Base-by-base conservation (phyloP, 768 basidiomycete species). In the Amanita pseudoporphyria region DNA sequence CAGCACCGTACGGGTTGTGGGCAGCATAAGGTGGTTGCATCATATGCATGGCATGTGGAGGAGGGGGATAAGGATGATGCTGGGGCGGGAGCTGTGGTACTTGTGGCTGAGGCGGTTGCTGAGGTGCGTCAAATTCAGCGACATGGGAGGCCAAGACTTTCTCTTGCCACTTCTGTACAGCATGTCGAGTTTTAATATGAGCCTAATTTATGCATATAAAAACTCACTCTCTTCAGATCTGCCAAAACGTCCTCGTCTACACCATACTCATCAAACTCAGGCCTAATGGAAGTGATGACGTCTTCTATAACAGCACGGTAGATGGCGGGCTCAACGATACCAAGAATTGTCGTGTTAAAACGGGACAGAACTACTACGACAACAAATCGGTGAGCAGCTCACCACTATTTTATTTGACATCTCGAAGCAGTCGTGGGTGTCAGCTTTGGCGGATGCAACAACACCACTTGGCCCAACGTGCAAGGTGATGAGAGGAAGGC, bases 341-440 rank as follows among this genome's bases (percentile, higher is more conserved):
- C 47, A 63, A 60, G 56, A 62, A 63, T 68, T 67, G 60, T 60
- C 65, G 68, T 66, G 71, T 80, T 76, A 74, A 75, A 67, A 70
- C 36, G 49, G 40, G 49, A 72, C 71, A 68, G 58, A 64, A 72
- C 75, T 78, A 78, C 75, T 72, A 75, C 64, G 65, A 70, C 67
- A 68, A 59, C 67, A 68, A 69, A 68, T 74, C 68, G 71, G 77
- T 77, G 81, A 79, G 76, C 71, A 81, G 84, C 87, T 88, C 79
- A 93, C 91, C 82, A 95, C 92, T 75, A 92, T 90, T 77, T 94
- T 94, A 84, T 95, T 95, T 53, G 91, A 93, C 92, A 94, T 95
- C 59, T 59, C 43, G 30, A 40, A 62, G 58, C 60, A 50, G 61
- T 63, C 61, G 66, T 60, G 60, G 59, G 57, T 56, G 57, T 55